Conservation (phyloP, 2,329 filamentous ascomycete species). For the Hirsutella rhossiliensis region DNA sequence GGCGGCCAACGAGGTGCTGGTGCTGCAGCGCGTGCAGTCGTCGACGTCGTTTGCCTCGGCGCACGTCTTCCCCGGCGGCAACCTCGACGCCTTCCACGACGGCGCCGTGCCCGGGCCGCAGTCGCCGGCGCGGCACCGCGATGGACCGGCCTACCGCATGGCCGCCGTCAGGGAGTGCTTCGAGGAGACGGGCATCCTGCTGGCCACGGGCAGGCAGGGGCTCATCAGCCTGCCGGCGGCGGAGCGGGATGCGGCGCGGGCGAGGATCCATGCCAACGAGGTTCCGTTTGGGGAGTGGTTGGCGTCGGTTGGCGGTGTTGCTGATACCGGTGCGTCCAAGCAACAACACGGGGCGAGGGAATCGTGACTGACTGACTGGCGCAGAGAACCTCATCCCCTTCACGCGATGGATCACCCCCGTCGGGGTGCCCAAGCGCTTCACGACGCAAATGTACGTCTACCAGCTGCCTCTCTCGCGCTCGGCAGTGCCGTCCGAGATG, state of each 20-base stretch:
- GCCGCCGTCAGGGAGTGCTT: conserved; percentile 87
- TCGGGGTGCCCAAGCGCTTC: conserved; percentile 61
- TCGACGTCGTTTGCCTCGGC: conserved; percentile 80
- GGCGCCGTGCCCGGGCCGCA: conserved; percentile 37
- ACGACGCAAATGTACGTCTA: conserved; percentile 97
- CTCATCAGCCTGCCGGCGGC: conserved; percentile 43
- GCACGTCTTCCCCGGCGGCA: conserved; percentile 91
- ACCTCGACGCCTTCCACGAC: conserved; percentile 67
- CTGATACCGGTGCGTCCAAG: conserved; percentile 48
- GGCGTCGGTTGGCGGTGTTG: conserved; percentile 37
- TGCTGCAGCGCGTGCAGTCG: conserved; percentile 74
- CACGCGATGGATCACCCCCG: conserved; percentile 84
- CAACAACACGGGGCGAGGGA: too few relatives aligned
- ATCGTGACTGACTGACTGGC: background rate
- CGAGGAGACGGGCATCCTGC: conserved; percentile 83
- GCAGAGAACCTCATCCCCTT: conserved; percentile 53
- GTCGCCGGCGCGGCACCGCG: conserved; percentile 49
- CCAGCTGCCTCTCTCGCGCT: conserved; percentile 49
- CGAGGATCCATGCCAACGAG: conserved; percentile 53
- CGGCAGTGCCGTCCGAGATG: conserved; percentile 34
- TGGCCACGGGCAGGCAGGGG: conserved; percentile 45
- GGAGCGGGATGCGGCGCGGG: conserved; percentile 53
- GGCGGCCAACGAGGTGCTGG: conserved; percentile 72
- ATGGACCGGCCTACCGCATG: conserved; percentile 63
- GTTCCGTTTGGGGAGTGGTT: conserved; percentile 58